These are phyloP conservation scores for Sophora flavescens DNA, from an alignment of 306 rosid genomes.

Conservation along the genomic window DNA sequence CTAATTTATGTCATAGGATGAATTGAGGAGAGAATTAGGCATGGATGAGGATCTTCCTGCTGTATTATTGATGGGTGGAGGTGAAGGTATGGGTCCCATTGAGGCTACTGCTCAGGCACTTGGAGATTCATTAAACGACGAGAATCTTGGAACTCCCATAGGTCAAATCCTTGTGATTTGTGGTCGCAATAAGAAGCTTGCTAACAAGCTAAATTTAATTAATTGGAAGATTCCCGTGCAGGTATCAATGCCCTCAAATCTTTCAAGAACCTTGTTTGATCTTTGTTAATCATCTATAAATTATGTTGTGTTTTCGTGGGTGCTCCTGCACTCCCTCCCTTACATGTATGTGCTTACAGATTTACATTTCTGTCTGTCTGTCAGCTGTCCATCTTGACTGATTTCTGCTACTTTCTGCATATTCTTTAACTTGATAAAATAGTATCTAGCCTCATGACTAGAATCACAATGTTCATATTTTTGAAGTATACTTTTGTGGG, in stretches of 20 bases:
- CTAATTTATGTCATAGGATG: conserved; percentile 58
- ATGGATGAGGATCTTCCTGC: conserved; percentile 99
- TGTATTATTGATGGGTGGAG: conserved; percentile 96
- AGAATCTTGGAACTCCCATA: conserved; percentile 66
- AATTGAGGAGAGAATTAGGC: conserved; percentile 74
- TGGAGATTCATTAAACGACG: conserved; percentile 70
- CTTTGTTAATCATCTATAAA: neutral
- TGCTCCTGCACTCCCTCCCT: neutral
- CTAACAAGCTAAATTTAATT: conserved; percentile 68
- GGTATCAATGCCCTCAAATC: conserved; percentile 56
- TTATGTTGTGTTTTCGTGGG: neutral
- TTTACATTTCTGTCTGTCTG: conserved; percentile 1
- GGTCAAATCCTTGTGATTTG: conserved; percentile 96
- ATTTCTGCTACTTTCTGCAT: neutral
- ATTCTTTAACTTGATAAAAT: neutral
- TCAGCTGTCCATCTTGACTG: neutral
- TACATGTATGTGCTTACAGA: conserved; percentile 12
- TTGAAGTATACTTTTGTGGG: neutral
- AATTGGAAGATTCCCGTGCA: conserved; percentile 93
- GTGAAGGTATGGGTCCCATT: conserved; percentile 99
- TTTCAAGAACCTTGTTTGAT: conserved; percentile 11
- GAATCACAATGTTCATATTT: neutral
- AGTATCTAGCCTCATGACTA: neutral
- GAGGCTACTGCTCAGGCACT: conserved; percentile 98
- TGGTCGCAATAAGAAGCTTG: conserved; percentile 92